phyloP scores from a whole-genome alignment of 2,329 filamentous ascomycete genomes.

The Juglanconis oblonga region DNA sequence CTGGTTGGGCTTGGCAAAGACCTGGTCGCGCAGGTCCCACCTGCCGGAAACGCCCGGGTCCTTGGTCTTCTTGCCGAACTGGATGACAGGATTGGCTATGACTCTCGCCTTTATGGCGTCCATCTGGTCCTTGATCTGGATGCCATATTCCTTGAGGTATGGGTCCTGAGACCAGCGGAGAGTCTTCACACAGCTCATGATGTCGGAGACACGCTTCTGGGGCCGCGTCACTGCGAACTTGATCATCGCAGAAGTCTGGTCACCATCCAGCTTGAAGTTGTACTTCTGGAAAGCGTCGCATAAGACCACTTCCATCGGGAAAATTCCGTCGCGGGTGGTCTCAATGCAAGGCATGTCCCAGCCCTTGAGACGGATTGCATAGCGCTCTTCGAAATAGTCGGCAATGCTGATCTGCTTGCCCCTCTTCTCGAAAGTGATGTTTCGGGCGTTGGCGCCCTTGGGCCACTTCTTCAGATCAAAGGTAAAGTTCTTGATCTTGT shows the following conservation, averaged over 20 bases:
- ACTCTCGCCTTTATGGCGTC: conserved; percentile 67
- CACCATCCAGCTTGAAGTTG: conserved; percentile 56
- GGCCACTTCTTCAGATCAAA: conserved; percentile 42
- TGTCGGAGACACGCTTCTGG: conserved; percentile 61
- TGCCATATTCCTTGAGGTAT: conserved; percentile 69
- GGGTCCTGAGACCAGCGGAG: conserved; percentile 68
- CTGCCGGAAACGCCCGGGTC: conserved; percentile 68
- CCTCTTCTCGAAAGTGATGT: conserved; percentile 53
- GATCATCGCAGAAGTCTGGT: conserved; percentile 82
- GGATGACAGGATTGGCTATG: conserved; percentile 67
- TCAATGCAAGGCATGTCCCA: conserved; percentile 55
- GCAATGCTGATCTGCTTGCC: conserved; percentile 42
- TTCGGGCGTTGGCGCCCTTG: conserved; percentile 48
- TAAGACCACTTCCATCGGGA: conserved; percentile 61
- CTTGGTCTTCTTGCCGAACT: conserved; percentile 57
- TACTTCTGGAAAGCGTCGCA: conserved; percentile 57
- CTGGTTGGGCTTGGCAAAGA: conserved; percentile 67
- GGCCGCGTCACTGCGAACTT: conserved; percentile 85
- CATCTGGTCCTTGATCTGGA: conserved; percentile 65
- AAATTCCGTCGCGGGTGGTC: conserved; percentile 45
- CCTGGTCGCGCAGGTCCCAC: conserved; percentile 83
- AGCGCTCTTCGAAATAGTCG: conserved; percentile 56
- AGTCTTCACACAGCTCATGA: conserved; percentile 64
- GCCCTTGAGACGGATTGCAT: conserved; percentile 47
- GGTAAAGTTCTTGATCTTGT: conserved; percentile 50